Evolutionary conservation across 176 grass and related monocot species (phyloP).

Genomic region (Phyllostachys edulis): DNA sequence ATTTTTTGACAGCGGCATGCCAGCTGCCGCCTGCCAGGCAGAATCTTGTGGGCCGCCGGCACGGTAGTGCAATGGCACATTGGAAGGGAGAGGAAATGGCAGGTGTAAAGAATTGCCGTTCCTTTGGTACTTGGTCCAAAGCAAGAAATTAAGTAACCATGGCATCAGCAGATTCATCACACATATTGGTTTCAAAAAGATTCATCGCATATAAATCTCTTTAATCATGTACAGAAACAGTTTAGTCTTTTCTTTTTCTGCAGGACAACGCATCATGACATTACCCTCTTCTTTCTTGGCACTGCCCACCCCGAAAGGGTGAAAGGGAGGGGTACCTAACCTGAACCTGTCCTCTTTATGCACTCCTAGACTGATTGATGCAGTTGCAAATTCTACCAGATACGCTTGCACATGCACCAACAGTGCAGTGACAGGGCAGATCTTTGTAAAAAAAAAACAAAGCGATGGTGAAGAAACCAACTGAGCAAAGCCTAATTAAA

Average conservation of each 20-base stretch:
- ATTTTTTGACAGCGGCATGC: not conserved
- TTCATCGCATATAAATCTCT: not conserved
- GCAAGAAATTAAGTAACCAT: not conserved
- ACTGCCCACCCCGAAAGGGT: constrained; percentile 1
- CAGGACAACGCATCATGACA: not conserved
- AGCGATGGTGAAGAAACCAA: not conserved
- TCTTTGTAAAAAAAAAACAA: not conserved
- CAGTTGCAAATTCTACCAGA: not conserved
- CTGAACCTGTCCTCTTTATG: constrained; percentile 3
- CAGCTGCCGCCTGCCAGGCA: not conserved
- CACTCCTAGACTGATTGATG: not conserved
- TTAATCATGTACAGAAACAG: not conserved
- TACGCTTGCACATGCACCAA: constrained; percentile 19
- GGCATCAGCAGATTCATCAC: not conserved
- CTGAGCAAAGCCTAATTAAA: not conserved
- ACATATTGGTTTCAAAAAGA: too few relatives aligned
- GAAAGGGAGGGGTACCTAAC: constrained; percentile 38
- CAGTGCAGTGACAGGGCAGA: constrained; percentile 9
- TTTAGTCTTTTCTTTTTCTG: not conserved
- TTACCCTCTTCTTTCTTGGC: constrained; percentile 1
- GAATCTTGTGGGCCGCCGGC: constrained; percentile 24
- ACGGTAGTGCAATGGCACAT: constrained; percentile 17
- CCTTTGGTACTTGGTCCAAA: constrained; percentile 19
- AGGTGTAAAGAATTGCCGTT: not conserved
- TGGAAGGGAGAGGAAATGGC: constrained; percentile 27